Percentiles rank a stretch among this genome's conserved stretches.
Conservation (phyloP, 2,329 filamentous ascomycete species). For the Fusarium sp. region DNA sequence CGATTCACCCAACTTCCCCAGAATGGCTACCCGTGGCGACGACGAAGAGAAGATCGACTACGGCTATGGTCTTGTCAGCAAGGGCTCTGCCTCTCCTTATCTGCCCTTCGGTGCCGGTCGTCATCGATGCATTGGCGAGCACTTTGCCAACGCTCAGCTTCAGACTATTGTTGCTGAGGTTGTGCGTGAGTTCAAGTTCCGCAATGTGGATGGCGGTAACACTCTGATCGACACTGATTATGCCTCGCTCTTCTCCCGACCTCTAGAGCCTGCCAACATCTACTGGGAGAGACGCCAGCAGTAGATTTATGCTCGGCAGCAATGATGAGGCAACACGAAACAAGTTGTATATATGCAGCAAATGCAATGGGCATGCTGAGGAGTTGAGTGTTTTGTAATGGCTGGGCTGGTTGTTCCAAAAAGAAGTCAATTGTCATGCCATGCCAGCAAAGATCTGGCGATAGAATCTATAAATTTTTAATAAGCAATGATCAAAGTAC, state of each 20-base stretch:
- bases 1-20: slow-evolving; percentile 68
- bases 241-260: slow-evolving; percentile 78
- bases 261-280: slow-evolving; percentile 77
- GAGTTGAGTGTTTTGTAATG: slow-evolving; percentile 47
- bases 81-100: slow-evolving; percentile 90
- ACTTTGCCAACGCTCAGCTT: slow-evolving; percentile 94
- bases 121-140: slow-evolving; percentile 95
- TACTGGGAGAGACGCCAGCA: slow-evolving; percentile 79
- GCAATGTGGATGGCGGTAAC: slow-evolving; percentile 77
- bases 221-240: slow-evolving; percentile 77
- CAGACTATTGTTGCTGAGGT: slow-evolving; percentile 84
- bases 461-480: slow-evolving; percentile 45
- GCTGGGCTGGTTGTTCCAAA: slow-evolving; percentile 42
- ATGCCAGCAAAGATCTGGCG: slow-evolving; percentile 38
- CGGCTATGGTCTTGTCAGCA: slow-evolving; percentile 91
- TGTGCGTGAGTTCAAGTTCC: slow-evolving; percentile 83
- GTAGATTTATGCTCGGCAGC: slow-evolving; percentile 40
- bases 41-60: slow-evolving; percentile 89
- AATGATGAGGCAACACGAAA: slow-evolving; percentile 33
- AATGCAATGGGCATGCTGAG: slow-evolving; percentile 41
- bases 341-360: slow-evolving; percentile 48
- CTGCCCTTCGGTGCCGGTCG: slow-evolving; percentile 93
- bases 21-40: slow-evolving; percentile 59
- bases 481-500: slow-evolving; percentile 42
- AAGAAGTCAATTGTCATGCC: slow-evolving; percentile 38